Conservation (phyloP, 1,284 basidiomycete species). For the Pseudozyma flocculosa region DNA sequence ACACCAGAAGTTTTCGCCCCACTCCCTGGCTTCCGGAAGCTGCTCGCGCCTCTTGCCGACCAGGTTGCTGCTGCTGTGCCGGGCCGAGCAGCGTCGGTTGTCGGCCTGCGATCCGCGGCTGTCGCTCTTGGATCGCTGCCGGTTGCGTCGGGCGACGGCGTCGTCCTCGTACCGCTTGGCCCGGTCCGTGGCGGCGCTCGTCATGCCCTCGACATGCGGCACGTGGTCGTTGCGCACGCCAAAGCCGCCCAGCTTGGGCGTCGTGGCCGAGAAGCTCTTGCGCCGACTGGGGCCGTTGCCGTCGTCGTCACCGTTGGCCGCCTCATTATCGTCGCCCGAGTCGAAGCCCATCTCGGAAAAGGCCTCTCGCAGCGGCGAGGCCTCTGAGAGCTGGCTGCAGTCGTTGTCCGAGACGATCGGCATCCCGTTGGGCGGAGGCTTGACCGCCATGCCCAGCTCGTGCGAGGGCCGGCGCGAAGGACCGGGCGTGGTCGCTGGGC, state of each 20-base stretch:
- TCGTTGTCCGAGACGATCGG: too few species aligned
- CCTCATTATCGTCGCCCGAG: background rate
- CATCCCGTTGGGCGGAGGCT: slow-evolving; percentile 10
- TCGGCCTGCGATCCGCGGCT: background rate
- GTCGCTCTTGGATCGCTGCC: background rate
- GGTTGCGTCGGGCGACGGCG: background rate
- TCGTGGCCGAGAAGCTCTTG: background rate
- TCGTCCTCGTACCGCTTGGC: background rate
- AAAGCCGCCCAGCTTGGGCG: slow-evolving; percentile 12
- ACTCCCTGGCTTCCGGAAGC: slow-evolving; percentile 1
- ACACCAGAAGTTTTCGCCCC: slow-evolving; percentile 42
- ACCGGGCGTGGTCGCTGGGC: background rate
- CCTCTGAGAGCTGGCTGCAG: too few species aligned
- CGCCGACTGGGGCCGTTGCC: background rate
- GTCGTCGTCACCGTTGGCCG: background rate
- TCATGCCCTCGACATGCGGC: slow-evolving; percentile 3
- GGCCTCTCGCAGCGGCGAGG: too few species aligned
- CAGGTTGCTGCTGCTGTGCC: background rate
- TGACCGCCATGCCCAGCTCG: slow-evolving; percentile 3
- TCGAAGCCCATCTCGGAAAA: too few species aligned
- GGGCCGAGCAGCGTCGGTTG: background rate
- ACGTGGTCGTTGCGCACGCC: slow-evolving; percentile 5
- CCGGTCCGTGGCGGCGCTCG: slow-evolving; percentile 3
- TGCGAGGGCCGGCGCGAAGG: background rate
- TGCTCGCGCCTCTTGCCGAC: background rate